These are phyloP conservation scores for Lablab purpureus DNA, from an alignment of 306 rosid genomes.

Conservation along the genomic window DNA sequence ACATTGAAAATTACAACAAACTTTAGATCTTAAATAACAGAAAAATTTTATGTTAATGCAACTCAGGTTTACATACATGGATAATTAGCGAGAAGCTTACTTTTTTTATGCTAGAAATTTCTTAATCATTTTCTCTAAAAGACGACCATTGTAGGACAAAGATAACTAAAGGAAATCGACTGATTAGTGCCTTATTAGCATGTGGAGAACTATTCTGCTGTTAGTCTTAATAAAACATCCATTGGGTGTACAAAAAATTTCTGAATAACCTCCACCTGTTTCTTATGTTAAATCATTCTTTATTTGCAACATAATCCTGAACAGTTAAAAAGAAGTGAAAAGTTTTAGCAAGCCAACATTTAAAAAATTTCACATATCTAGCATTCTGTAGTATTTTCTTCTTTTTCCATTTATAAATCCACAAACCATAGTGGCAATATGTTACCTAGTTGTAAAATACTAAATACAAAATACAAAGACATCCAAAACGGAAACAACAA, in stretches of 20 bases:
- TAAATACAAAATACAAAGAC: constrained; percentile 40
- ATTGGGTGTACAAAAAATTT: not conserved
- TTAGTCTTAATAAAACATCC: constrained; percentile 19
- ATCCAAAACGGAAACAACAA: constrained; percentile 14
- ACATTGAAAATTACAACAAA: not conserved
- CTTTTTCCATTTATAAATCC: constrained; percentile 17
- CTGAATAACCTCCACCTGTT: not conserved
- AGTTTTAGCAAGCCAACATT: constrained; percentile 13
- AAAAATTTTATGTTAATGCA: not conserved
- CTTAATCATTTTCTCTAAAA: constrained; percentile 7
- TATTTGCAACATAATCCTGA: constrained; percentile 33
- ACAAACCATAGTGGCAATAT: constrained; percentile 34
- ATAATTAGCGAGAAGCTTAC: constrained; percentile 1
- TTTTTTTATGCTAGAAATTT: not conserved
- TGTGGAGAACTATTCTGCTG: constrained; percentile 25
- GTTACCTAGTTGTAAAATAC: constrained; percentile 4
- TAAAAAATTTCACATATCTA: not conserved
- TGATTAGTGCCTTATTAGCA: constrained; percentile 23
- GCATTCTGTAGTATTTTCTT: not conserved
- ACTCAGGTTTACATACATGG: not conserved
- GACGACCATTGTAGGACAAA: constrained; percentile 28
- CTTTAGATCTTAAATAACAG: constrained; percentile 18
- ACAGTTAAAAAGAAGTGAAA: constrained; percentile 24
- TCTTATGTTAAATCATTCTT: constrained; percentile 9
- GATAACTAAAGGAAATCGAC: constrained; percentile 11